A percentile compares a stretch with the other conserved stretches of the same genome.
Conservation (phyloP, 2,329 filamentous ascomycete genomes). For the Colletotrichum tabaci region DNA sequence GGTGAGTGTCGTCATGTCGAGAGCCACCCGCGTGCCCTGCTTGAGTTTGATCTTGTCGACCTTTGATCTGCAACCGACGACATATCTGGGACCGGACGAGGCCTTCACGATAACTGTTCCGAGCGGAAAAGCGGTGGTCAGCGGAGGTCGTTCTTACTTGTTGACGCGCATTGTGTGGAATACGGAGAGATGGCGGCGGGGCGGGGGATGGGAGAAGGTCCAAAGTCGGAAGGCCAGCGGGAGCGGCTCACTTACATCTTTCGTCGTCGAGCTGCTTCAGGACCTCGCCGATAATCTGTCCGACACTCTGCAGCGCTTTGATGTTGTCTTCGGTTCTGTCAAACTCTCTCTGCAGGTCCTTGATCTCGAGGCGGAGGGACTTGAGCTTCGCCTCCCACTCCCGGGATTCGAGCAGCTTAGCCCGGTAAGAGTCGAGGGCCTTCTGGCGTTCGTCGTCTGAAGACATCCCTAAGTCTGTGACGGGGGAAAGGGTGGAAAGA, state of each 20-base stretch:
- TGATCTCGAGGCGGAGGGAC: constrained; percentile 93
- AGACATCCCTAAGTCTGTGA: constrained; percentile 56
- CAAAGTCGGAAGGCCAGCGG: background rate
- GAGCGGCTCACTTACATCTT: constrained; percentile 79
- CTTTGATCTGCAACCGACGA: constrained; percentile 97
- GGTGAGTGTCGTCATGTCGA: constrained; percentile 99
- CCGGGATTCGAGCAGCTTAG: constrained; percentile 90
- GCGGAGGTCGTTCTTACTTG: background rate
- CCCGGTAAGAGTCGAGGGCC: constrained; percentile 84
- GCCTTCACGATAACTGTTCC: constrained; percentile 94
- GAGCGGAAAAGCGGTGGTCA: constrained; percentile 2
- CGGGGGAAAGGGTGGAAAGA: background rate
- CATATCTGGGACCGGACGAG: constrained; percentile 96
- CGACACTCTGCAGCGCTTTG: constrained; percentile 98
- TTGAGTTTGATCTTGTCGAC: constrained; percentile 98
- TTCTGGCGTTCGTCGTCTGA: constrained; percentile 74
- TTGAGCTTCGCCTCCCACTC: constrained; percentile 99
- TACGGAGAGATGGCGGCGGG: background rate
- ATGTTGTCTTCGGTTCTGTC: constrained; percentile 99
- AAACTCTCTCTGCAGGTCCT: constrained; percentile 93
- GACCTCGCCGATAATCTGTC: constrained; percentile 99
- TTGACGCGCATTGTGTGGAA: background rate
- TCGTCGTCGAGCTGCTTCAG: constrained; percentile 99
- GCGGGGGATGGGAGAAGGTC: background rate
- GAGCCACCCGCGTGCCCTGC: constrained; percentile 96